Percentiles rank a stretch among this genome's conserved stretches.
Evolutionary conservation across 75 land plant genomes (phyloP).

Genomic region (Azolla pinnata): DNA sequence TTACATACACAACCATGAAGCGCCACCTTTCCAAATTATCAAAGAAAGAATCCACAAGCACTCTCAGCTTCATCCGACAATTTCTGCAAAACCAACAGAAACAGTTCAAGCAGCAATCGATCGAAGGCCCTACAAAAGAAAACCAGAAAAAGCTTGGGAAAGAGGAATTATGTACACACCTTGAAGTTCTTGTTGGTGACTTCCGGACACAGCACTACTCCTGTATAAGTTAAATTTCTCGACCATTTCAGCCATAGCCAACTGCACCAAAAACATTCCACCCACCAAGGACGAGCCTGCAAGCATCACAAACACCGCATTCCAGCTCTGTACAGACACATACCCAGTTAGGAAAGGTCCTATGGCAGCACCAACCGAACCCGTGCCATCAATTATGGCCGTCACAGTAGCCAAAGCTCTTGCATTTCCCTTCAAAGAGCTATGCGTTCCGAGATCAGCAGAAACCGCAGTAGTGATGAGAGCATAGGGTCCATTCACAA

Average conservation of each 20-base stretch:
- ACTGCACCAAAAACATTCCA: slow-evolving; percentile 22
- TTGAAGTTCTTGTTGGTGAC: too few relatives aligned
- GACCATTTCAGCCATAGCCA: slow-evolving; percentile 21
- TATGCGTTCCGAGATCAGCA: slow-evolving; percentile 22
- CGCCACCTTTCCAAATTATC: too few relatives aligned
- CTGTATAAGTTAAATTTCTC: slow-evolving; percentile 9
- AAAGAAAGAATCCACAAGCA: too few relatives aligned
- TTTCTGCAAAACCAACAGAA: too few relatives aligned
- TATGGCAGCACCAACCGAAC: slow-evolving; percentile 26
- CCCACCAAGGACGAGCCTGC: slow-evolving; percentile 22
- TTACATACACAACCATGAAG: too few relatives aligned
- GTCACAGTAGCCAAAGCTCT: slow-evolving; percentile 25
- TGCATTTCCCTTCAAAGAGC: slow-evolving; percentile 18
- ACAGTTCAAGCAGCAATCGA: too few relatives aligned
- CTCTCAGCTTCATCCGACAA: too few relatives aligned
- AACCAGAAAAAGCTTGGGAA: too few relatives aligned
- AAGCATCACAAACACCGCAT: slow-evolving; percentile 32
- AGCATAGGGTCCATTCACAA: slow-evolving; percentile 32
- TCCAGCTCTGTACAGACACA: slow-evolving; percentile 24
- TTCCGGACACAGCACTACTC: too few relatives aligned
- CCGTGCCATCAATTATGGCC: slow-evolving; percentile 26
- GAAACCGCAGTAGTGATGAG: slow-evolving; percentile 26
- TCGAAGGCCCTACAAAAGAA: too few relatives aligned
- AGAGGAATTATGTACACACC: too few relatives aligned
- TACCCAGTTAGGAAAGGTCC: slow-evolving; percentile 22